Conservation (phyloP, 441 rosid species). For the Dalechampia spathulata region DNA sequence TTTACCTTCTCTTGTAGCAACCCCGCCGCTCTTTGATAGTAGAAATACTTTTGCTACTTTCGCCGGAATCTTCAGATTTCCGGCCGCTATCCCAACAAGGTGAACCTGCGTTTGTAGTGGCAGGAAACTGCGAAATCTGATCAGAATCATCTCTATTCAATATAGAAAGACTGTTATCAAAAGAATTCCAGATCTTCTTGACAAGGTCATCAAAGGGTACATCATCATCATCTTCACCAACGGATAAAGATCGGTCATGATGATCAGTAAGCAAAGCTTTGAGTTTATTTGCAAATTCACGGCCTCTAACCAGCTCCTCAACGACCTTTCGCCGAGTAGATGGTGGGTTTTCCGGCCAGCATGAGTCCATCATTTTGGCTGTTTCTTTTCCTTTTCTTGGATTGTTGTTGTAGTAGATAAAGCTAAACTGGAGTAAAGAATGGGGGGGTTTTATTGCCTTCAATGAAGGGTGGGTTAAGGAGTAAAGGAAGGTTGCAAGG, state of each 20-base stretch:
- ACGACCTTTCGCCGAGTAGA: constrained; percentile 16
- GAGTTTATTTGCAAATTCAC: constrained; percentile 24
- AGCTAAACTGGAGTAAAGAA: not conserved
- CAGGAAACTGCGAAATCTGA: constrained; percentile 27
- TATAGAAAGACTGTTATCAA: constrained; percentile 30
- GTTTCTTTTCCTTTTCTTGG: no score
- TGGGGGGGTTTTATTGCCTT: not conserved
- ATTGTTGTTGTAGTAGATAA: not conserved
- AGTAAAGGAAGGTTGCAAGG: no score
- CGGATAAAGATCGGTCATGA: not conserved
- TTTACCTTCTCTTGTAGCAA: constrained; percentile 56
- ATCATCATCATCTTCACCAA: no score
- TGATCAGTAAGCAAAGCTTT: not conserved
- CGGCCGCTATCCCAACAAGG: constrained; percentile 18
- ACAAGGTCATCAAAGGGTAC: constrained; percentile 26
- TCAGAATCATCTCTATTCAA: constrained; percentile 18
- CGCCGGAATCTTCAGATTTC: constrained; percentile 52
- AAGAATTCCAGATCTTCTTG: constrained; percentile 26
- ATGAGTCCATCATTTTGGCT: constrained; percentile 14
- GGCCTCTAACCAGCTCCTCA: constrained; percentile 38
- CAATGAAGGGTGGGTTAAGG: no score
- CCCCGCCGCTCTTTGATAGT: constrained; percentile 34
- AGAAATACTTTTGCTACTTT: constrained; percentile 26
- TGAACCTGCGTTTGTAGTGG: constrained; percentile 1
- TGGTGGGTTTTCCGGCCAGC: constrained; percentile 15